Evolutionary conservation across 2,329 filamentous ascomycete species (phyloP), one percentile per base, ranked within the genome.

Genomic region (Fusarium sp.): DNA sequence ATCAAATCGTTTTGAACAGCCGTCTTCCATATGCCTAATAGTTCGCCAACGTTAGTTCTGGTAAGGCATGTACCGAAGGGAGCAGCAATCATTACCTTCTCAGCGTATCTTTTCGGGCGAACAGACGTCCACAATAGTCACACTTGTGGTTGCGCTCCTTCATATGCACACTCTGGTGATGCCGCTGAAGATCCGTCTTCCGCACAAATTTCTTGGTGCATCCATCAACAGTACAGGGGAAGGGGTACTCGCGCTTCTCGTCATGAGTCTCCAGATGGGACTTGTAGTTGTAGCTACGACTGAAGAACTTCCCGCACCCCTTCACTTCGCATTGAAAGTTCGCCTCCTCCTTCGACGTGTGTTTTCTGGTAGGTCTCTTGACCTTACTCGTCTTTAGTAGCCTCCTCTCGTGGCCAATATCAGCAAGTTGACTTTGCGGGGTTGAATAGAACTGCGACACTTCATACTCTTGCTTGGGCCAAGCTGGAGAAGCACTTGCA

Each of bases 241-340:
- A 91, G 0, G 90, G 88, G 72, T 92, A 92, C 72, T 88, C 87
- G 57, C 91, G 85, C 61, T 87, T 85, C 15, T 92, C 88, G 74
- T 96, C 89, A 75, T 97, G 94, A 1, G 90, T 94, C 74, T 94
- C 90, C 84, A 94, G 86, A 77, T 97, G 94, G 30, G 93, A 91
- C 74, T 92, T 94, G 80, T 90, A 93, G 79, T 97, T 97, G 81
- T 95, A 96, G 73, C 88, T 90, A 65, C 94, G 85, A 68, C 92
- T 92, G 76, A 97, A 97, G 17, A 90, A 85, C 77, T 91, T 92
- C 8, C 90, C 89, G 75, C 94, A 97, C 3, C 89, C 83, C 60
- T 88, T 84, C 35, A 88, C 82, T 55, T 84, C 82, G 75, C 94
- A 97, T 66, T 87, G 84, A 77, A 88, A 91, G 71, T 89, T 92